Base-by-base conservation (phyloP, 495 filamentous ascomycete genomes). In the Penicillium waksmanii region DNA sequence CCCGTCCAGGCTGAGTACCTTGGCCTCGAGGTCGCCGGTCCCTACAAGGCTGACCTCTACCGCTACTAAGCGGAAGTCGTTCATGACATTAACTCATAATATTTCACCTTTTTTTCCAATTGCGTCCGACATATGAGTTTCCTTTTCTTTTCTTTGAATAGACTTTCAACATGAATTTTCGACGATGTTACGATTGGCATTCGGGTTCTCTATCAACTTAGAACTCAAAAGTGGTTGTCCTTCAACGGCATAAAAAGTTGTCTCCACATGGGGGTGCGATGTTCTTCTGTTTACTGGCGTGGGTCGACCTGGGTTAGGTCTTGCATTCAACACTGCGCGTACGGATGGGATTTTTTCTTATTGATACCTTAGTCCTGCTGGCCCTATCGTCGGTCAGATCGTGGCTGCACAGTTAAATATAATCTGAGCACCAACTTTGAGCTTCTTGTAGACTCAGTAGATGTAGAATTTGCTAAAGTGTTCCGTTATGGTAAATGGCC, bases 1-100 rank as follows among this genome's bases (percentile, higher is more conserved):
- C 68, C 82, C 56, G 88, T 89, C 68, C 95, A 98, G 83, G 87
- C 92, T 59, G 95, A 98, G 67, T 98, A 98, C 82, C 87, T 97
- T 73, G 85, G 91, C 68, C 82, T 98, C 57, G 82, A 83, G 23
- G 73, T 87, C 58, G 87, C 89, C 80, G 95, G 95, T 64, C 95
- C 95, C 56, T 98, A 84, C 90, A 98, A 98, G 92, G 82, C 81
- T 79, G 95, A 98, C 43, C 79, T 77, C 73, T 82, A 82, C 78
- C 78, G 80, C 69, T 84, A 83, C 76, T 84, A 84, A 78, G 64
- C 61, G 44, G 36, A 56, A 51, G 42, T 18, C 42, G 42, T 31
- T 31, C 36, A 40, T n/a, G 42, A 44, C 42, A 18, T 3, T 18
- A 17, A 12, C 42, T 44, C 8, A 44, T 13, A 31, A 31, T 31